phyloP scores from a whole-genome alignment of 768 basidiomycete species.

The Sarcodon sp. region DNA sequence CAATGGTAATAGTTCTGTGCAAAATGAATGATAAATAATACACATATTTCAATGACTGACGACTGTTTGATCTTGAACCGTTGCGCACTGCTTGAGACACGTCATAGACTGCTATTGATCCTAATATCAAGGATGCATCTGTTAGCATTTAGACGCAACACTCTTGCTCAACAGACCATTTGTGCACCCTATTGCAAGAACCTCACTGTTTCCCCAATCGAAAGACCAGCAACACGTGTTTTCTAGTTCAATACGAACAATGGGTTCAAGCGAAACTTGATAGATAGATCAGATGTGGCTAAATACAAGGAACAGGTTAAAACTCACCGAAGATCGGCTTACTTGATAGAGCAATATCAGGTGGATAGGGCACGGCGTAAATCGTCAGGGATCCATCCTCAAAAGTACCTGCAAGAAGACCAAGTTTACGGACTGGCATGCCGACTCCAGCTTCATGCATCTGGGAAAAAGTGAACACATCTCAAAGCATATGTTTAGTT shows the following conservation, averaged over 20 bases:
- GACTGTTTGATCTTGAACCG: constrained; percentile 18
- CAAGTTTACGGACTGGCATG: constrained; percentile 42
- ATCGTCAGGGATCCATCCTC: constrained; percentile 78
- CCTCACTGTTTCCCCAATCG: constrained; percentile 84
- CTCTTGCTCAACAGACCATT: constrained; percentile 39
- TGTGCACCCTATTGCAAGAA: constrained; percentile 72
- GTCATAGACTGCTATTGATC: constrained; percentile 20
- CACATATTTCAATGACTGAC: constrained; percentile 11
- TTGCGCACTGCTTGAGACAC: constrained; percentile 12
- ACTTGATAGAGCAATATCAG: constrained; percentile 24
- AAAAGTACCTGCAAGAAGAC: constrained; percentile 75
- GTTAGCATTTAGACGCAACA: too few species aligned
- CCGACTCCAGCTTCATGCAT: constrained; percentile 4
- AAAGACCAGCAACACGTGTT: constrained; percentile 69
- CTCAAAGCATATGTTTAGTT: neutral
- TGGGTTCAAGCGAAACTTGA: constrained; percentile 49
- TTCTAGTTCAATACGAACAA: constrained; percentile 61
- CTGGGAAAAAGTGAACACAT: neutral
- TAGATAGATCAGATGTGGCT: neutral
- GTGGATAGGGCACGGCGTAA: constrained; percentile 71
- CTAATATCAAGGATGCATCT: constrained; percentile 7
- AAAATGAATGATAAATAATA: neutral
- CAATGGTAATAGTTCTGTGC: constrained; percentile 43
- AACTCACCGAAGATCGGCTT: constrained; percentile 38
- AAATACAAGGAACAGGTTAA: neutral